Conservation (phyloP, 73 alveolate species). For the Halteria grandinella region DNA sequence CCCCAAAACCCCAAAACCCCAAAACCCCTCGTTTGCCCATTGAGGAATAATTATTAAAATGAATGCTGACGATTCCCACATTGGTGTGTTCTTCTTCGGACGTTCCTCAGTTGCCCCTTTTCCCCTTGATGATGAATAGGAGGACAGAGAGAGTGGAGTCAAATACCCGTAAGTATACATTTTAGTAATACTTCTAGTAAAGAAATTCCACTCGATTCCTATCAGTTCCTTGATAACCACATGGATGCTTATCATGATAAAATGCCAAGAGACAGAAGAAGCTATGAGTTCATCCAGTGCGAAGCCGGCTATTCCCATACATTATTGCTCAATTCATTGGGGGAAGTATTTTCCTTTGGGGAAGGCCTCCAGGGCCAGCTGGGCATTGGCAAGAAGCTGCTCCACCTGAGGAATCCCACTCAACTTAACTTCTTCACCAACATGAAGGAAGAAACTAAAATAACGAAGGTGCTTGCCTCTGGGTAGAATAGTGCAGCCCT, state of each 20-base stretch:
- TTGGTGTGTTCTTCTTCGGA: constrained; percentile 26
- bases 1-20: constrained; percentile 9
- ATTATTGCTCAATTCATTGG: constrained; percentile 32
- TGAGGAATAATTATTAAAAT: background rate
- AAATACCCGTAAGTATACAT: constrained; percentile 34
- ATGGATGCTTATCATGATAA: background rate
- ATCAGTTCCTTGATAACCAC: constrained; percentile 7
- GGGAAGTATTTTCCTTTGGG: constrained; percentile 57
- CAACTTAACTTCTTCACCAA: background rate
- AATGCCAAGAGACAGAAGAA: background rate
- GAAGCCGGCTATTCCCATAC: constrained; percentile 53
- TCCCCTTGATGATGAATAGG: constrained; percentile 31
- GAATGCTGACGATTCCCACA: background rate
- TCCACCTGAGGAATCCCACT: constrained; percentile 17
- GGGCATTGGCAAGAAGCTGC: constrained; percentile 38
- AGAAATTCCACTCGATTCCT: constrained; percentile 7
- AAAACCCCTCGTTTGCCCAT: background rate
- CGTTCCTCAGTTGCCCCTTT: constrained; percentile 40
- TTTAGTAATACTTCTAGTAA: background rate
- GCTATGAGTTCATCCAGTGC: constrained; percentile 16
- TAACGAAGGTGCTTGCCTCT: constrained; percentile 6
- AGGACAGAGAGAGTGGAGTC: constrained; percentile 22
- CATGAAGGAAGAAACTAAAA: constrained; percentile 11
- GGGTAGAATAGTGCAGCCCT: constrained; percentile 52
- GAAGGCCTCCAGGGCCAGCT: constrained; percentile 49